Conservation (phyloP, 2,329 filamentous ascomycete species). For the Xenoacremonium recifei region DNA sequence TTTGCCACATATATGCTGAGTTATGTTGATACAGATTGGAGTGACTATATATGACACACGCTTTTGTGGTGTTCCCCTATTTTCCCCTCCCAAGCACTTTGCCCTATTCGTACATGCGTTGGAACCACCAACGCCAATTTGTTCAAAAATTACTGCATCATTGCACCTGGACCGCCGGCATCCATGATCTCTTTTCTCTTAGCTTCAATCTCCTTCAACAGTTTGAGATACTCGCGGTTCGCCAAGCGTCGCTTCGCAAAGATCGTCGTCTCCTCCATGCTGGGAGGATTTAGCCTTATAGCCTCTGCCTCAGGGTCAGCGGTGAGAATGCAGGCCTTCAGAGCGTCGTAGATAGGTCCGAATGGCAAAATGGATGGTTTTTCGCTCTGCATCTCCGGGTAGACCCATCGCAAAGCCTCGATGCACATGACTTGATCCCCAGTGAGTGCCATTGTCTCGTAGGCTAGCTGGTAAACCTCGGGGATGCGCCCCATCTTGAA, state of each 20-base stretch:
- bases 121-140: no score
- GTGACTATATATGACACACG: no score
- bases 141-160: background rate
- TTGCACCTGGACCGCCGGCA: no score
- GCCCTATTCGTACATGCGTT: background rate
- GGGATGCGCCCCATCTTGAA: slow-evolving; percentile 47
- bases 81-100: background rate
- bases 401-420: slow-evolving; percentile 49
- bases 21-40: slow-evolving; percentile 10
- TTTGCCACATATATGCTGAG: slow-evolving; percentile 1
- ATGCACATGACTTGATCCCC: slow-evolving; percentile 42
- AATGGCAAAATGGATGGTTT: slow-evolving; percentile 44
- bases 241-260: slow-evolving; percentile 19
- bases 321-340: slow-evolving; percentile 55
- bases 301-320: slow-evolving; percentile 51
- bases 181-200: no score
- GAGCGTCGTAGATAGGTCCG: slow-evolving; percentile 41
- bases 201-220: slow-evolving; percentile 31
- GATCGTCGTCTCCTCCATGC: slow-evolving; percentile 1
- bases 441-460: slow-evolving; percentile 45
- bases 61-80: background rate
- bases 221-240: slow-evolving; percentile 32
- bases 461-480: slow-evolving; percentile 56
- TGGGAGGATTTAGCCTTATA: slow-evolving; percentile 20
- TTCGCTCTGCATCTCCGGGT: slow-evolving; percentile 60